Evolutionary conservation across 2,329 filamentous ascomycete genomes (phyloP), one percentile per base, ranked within the genome.

Genomic region (Talaromyces albobiverticillius): DNA sequence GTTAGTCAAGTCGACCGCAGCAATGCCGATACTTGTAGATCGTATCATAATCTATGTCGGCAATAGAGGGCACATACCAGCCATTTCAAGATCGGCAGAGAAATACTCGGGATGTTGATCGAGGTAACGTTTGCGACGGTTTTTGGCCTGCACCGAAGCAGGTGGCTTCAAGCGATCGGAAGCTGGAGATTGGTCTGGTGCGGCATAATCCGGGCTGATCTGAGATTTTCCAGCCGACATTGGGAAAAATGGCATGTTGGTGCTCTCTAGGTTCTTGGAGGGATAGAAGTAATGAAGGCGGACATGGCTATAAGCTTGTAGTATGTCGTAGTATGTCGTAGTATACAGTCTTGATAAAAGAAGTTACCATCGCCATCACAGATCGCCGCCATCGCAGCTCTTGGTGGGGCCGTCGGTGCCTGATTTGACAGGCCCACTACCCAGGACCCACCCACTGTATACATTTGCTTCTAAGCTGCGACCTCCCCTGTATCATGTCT

Each of bases 121-220:
- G 22, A 95, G 79, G 66, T 90, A 95, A 63, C 86, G 84, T 60
- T 88, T 86, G 13, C 90, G 82, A 48, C 90, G 81, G 71, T 95
- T 95, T 71, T 88, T 90, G 23, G 82, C 74, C 31, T 78, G 76
- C 47, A 90, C 80, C 2, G 64, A 66, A 40, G 62, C 57, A 18
- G 66, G 64, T 31, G 62, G 59, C 46, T 76, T 75, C 52, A 54
- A 46, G 16, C 58, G 53, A 23, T 57, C 48, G 10, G 51, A n/a
- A 13, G 40, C 26, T 22, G 48, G 20, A 13, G 25, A 34, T 20
- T 36, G 25, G 11, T 14, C 23, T 18, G 36, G 9, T 55, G 42
- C 31, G 18, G 32, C 31, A 23, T 42, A 25, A 13, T 46, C 25
- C 9, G 49, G 9, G 18, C 25, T 34, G 14, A 14, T 11, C 4